Percentiles rank a stretch among this genome's conserved stretches.
Conservation (phyloP, 2,329 filamentous ascomycete genomes). For the Biscogniauxia marginata region DNA sequence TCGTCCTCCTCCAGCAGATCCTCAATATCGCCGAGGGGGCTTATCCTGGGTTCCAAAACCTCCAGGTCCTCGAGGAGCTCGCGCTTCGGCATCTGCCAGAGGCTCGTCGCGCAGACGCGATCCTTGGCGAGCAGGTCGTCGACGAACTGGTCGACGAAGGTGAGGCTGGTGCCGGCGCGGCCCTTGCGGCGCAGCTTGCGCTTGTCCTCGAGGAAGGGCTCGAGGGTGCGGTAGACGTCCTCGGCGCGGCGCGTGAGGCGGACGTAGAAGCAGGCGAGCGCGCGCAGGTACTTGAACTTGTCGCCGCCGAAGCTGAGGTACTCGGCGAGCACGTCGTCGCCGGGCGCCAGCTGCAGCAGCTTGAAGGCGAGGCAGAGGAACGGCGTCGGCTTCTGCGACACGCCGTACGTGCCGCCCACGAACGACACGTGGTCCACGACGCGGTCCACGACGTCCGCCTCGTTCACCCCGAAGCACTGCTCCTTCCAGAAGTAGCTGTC, state of each 20-base stretch:
- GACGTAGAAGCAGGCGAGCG: constrained; percentile 90
- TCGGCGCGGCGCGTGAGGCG: constrained; percentile 79
- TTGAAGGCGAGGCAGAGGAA: constrained; percentile 96
- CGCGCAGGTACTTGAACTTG: constrained; percentile 82
- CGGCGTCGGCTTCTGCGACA: constrained; percentile 80
- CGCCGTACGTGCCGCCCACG: constrained; percentile 85
- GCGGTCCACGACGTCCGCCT: constrained; percentile 78
- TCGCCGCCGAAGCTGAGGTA: constrained; percentile 77
- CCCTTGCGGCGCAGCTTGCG: constrained; percentile 79
- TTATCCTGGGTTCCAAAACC: constrained; percentile 79
- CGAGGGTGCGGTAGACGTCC: constrained; percentile 76
- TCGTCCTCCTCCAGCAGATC: constrained; percentile 64
- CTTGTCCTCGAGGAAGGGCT: constrained; percentile 78
- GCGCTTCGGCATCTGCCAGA: constrained; percentile 87
- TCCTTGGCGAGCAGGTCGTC: constrained; percentile 89
- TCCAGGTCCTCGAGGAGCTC: constrained; percentile 86
- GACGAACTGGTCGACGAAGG: constrained; percentile 87
- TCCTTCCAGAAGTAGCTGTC: constrained; percentile 98
- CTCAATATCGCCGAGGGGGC: constrained; percentile 78
- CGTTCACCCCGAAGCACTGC: constrained; percentile 94
- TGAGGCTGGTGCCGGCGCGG: constrained; percentile 71
- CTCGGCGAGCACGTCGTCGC: constrained; percentile 73
- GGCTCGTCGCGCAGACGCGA: constrained; percentile 82
- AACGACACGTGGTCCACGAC: constrained; percentile 79
- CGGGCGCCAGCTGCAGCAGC: constrained; percentile 82